Conservation (phyloP, 805 yeast species). For the Hanseniaspora clermontiae region DNA sequence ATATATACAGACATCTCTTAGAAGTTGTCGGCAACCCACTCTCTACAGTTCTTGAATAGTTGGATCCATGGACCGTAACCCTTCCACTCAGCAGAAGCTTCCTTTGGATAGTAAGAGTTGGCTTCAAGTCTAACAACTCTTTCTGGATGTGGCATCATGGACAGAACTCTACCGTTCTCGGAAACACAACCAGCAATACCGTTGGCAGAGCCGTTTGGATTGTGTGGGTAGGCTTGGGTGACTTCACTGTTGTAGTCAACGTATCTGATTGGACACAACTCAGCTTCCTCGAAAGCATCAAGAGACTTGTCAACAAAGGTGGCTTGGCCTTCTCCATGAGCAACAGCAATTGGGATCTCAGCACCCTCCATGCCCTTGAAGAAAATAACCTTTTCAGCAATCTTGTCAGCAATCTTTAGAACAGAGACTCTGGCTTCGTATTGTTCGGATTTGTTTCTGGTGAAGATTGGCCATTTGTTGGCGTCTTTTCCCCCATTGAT, state of each 20-base stretch:
- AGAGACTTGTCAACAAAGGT: constrained; percentile 42
- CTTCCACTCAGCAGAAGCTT: constrained; percentile 49
- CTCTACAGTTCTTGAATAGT: constrained; percentile 82
- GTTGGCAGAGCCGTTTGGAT: constrained; percentile 90
- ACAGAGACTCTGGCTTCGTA: constrained; percentile 81
- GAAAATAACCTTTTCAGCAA: constrained; percentile 74
- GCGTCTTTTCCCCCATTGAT: constrained; percentile 50
- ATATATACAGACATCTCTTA: neutral
- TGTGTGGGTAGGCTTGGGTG: constrained; percentile 77
- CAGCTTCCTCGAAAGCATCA: constrained; percentile 37
- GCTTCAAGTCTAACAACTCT: constrained; percentile 79
- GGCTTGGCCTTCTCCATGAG: constrained; percentile 97
- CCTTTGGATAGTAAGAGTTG: constrained; percentile 80
- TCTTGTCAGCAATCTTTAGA: constrained; percentile 20
- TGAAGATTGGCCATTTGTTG: constrained; percentile 91
- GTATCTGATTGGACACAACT: constrained; percentile 58
- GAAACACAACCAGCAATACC: constrained; percentile 88
- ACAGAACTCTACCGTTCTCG: constrained; percentile 87
- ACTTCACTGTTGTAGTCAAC: constrained; percentile 83
- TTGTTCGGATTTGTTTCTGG: constrained; percentile 82
- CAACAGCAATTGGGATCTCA: constrained; percentile 88
- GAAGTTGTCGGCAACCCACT: constrained; percentile 56
- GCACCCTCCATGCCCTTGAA: constrained; percentile 88
- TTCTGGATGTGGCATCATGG: constrained; percentile 99
- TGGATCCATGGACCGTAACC: constrained; percentile 92